Evolutionary conservation across 805 yeast genomes (phyloP).

Genomic region (Nakazawaea pomicola): DNA sequence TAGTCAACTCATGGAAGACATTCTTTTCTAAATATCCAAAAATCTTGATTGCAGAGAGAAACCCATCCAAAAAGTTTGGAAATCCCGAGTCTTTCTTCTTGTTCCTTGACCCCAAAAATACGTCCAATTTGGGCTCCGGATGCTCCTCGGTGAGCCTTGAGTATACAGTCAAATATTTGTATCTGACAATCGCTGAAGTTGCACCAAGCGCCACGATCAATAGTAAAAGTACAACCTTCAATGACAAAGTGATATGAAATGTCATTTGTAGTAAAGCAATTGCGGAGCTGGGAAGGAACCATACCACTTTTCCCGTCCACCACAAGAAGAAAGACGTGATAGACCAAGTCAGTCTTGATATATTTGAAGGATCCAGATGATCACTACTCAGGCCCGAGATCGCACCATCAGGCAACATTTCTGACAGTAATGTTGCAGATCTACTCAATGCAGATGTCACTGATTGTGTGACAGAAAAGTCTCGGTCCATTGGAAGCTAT

Average conservation of each 20-base stretch:
- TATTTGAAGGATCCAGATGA: background rate
- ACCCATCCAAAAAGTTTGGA: slow-evolving; percentile 79
- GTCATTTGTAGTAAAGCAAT: slow-evolving; percentile 34
- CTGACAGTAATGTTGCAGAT: no score
- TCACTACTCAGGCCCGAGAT: no score
- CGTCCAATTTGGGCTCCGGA: slow-evolving; percentile 40
- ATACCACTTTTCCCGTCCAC: background rate
- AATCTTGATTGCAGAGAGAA: slow-evolving; percentile 83
- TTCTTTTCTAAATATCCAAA: slow-evolving; percentile 90
- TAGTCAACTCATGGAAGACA: slow-evolving; percentile 89
- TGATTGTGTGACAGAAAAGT: no score
- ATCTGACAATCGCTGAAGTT: slow-evolving; percentile 48
- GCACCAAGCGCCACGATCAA: slow-evolving; percentile 26
- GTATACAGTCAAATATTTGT: slow-evolving; percentile 59
- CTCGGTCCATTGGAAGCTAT: no score
- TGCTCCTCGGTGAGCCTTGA: slow-evolving; percentile 48
- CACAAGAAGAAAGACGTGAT: background rate
- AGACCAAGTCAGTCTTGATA: background rate
- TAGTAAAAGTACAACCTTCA: slow-evolving; percentile 38
- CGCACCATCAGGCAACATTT: no score
- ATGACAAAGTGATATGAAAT: slow-evolving; percentile 46
- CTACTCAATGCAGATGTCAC: no score
- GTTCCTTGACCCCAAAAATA: slow-evolving; percentile 35
- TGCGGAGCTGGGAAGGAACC: slow-evolving; percentile 22
- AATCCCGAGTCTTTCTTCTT: slow-evolving; percentile 37